Base-by-base conservation (phyloP, 495 filamentous ascomycete species). In the Tirmania nivea region DNA sequence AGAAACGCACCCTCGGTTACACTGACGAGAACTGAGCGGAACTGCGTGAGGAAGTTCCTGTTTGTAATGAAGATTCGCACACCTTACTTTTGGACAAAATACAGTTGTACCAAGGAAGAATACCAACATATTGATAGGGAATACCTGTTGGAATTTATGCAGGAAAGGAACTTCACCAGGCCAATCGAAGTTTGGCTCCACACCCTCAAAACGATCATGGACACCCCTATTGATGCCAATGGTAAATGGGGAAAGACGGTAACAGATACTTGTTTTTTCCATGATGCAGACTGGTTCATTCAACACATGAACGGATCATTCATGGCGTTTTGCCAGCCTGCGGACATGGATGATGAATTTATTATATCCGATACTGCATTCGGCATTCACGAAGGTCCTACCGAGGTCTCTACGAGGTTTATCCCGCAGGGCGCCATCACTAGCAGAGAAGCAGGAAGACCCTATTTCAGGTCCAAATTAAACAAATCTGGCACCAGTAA, bases 171-270 rank as follows among this genome's bases (percentile, higher is more conserved):
- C 0, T 70, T 71, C 55, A 60, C 61, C n/a, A 63, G 55, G 17
- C 74, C 75, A 0, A 54, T 67, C 16, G 69, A 75, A 20, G 74
- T 77, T 2, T 78, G 74, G 74, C 68, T 73, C n/a, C 52, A 70
- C 17, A 69, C 68, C 21, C 57, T 78, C n/a, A 65, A 66, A 49
- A 59, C 60, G 11, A 71, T 76, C 21, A 53, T 77, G n/a, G 64
- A 74, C 0, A 51, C 73, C 0, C 60, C 69, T 1, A 71, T 75
- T 63, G 69, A 72, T 59, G 35, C 59, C 0, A 59, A 63, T 6
- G 42, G 47, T 2, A 52, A 65, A 7, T 75, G 72, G 73, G 37
- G 53, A 12, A 10, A 49, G 12, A 53, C 62, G 10, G 48, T 77
- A 1, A 10, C 12, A 14, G 55, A 66, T 12, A 55, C 59, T n/a